Base-by-base conservation (phyloP, 2,329 filamentous ascomycete species). In the Microdochium bolleyi region DNA sequence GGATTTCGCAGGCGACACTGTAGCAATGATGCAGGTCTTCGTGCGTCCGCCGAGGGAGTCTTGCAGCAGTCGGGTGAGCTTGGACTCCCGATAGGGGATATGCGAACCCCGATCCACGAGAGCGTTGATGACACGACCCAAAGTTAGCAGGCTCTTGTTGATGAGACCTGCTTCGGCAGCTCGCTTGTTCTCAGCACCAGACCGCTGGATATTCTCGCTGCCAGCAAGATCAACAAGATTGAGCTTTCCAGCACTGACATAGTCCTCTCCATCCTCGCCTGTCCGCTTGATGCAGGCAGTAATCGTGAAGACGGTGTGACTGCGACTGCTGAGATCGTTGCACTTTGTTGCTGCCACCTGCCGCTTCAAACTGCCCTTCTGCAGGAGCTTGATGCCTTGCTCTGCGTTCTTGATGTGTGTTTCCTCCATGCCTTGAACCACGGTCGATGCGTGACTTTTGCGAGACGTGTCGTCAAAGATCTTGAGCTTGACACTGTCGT, bases 271-370 rank as follows among this genome's bases (percentile, higher is more conserved):
- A 55, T 87, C 84, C 49, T 95, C 89, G 2, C 83, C 83, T 1
- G 83, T 83, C 56, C 87, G 85, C 70, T 95, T 96, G 63, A 91
- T 86, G 64, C 92, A 90, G 1, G 92, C 89, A 1, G 92, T 96
- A 55, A 99, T 89, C 8, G 94, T 97, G 65, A 99, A 99, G 22
- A 99, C 88, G 0, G 94, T 99, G 66, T 99, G 95, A 73, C 92
- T 96, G 68, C 94, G 85, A 62, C 92, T 96, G 70, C 92, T 96
- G 52, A 97, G 82, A 62, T 99, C 94, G 67, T 99, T 99, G 80
- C 94, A 99, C 70, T 97, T 97, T n/a, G 94, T 99, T 3, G 95
- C 91, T 5, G 94, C 95, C n/a, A 99, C 94, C 70, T 99, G 94
- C 50, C 94, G 87, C 70, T 92, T 95, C 71, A 94, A 79, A 68